These are phyloP conservation scores for Trichophyton verrucosum DNA, from an alignment of 2,329 filamentous ascomycete genomes.

Conservation along the genomic window DNA sequence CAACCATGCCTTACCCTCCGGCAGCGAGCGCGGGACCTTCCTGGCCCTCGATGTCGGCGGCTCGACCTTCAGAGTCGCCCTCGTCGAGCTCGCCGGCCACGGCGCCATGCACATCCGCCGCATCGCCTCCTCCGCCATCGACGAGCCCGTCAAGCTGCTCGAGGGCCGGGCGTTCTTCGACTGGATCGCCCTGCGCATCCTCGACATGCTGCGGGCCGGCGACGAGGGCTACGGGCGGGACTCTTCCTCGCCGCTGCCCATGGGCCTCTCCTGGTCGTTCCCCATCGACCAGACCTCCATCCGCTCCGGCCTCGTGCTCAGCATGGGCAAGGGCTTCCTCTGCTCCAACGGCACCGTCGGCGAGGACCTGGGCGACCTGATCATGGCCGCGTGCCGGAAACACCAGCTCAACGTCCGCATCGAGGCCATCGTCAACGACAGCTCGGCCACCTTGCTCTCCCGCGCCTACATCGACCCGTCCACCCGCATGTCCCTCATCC, in stretches of 20 bases:
- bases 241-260: constrained; percentile 33
- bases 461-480: constrained; percentile 49
- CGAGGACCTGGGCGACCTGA: constrained; percentile 46
- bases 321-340: constrained; percentile 54
- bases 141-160: constrained; percentile 43
- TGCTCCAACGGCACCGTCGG: constrained; percentile 48
- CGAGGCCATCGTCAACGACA: constrained; percentile 53
- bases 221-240: constrained; percentile 29
- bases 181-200: constrained; percentile 53
- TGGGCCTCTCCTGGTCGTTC: constrained; percentile 56
- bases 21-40: constrained; percentile 47
- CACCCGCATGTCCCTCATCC: constrained; percentile 51
- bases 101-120: constrained; percentile 43
- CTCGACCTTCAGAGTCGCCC: constrained; percentile 52
- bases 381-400: constrained; percentile 46
- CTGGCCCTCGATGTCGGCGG: constrained; percentile 53
- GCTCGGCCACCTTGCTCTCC: constrained; percentile 48
- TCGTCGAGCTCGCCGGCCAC: constrained; percentile 44
- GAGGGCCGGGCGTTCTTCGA: constrained; percentile 49
- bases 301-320: constrained; percentile 43
- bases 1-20: constrained; percentile 48
- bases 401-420: constrained; percentile 45
- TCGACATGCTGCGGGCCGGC: constrained; percentile 38
- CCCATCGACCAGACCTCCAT: constrained; percentile 53
- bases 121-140: constrained; percentile 45